Evolutionary conservation across 306 rosid species (phyloP).

Genomic region (Trifolium pratense): DNA sequence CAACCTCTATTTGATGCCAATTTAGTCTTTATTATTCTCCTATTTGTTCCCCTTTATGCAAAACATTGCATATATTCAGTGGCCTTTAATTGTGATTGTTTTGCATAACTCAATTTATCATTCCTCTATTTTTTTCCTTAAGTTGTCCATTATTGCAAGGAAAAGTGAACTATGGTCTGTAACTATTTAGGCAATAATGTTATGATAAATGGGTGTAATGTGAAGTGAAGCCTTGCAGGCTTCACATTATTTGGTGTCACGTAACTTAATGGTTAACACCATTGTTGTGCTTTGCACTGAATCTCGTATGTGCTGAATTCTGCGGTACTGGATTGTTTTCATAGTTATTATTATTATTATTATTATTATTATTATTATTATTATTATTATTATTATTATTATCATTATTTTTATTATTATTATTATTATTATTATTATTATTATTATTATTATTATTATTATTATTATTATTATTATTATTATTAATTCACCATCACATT

Average conservation of each 20-base stretch:
- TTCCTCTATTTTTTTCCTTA: neutral
- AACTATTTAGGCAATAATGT: constrained; percentile 19
- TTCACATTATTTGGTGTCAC: constrained; percentile 20
- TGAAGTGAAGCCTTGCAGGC: constrained; percentile 17
- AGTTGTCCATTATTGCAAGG: constrained; percentile 25
- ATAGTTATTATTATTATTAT: neutral
- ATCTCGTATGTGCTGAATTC: constrained; percentile 28
- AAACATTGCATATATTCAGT: too few relatives aligned
- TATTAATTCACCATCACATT: neutral
- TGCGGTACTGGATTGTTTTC: constrained; percentile 30
- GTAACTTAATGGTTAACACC: constrained; percentile 1
- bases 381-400: neutral
- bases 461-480: constrained; percentile 3
- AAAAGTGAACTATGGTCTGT: constrained; percentile 7
- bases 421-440: too few relatives aligned
- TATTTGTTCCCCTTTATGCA: too few relatives aligned
- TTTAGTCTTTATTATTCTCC: too few relatives aligned
- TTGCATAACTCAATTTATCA: too few relatives aligned
- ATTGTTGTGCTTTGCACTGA: constrained; percentile 24
- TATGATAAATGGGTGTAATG: neutral
- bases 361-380: too few relatives aligned
- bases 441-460: too few relatives aligned
- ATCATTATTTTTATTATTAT: too few relatives aligned
- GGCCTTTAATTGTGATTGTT: too few relatives aligned
- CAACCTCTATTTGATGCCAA: too few relatives aligned